phyloP scores from a whole-genome alignment of 1,284 basidiomycete genomes.

The Ustilago xerochloae region DNA sequence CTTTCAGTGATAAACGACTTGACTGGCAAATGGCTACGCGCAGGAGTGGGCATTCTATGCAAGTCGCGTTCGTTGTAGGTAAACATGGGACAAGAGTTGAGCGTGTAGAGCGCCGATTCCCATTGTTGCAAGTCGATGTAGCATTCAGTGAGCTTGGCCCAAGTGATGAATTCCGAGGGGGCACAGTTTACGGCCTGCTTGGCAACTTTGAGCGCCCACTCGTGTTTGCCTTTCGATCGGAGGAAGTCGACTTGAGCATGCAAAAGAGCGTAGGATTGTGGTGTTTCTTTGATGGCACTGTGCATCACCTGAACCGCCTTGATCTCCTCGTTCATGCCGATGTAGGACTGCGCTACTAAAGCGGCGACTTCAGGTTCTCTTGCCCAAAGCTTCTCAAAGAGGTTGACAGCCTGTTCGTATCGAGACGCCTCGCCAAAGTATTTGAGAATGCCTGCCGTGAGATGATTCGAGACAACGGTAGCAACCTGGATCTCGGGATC shows the following conservation, averaged over 20 bases:
- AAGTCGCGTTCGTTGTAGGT: constrained; percentile 96
- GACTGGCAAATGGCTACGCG: constrained; percentile 86
- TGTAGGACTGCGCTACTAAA: constrained; percentile 86
- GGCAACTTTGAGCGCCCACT: constrained; percentile 92
- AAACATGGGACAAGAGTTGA: constrained; percentile 99
- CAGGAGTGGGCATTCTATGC: constrained; percentile 85
- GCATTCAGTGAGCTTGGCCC: constrained; percentile 95
- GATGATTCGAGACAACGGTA: constrained; percentile 94
- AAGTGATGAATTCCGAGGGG: constrained; percentile 96
- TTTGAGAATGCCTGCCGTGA: constrained; percentile 93
- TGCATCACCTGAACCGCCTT: constrained; percentile 96
- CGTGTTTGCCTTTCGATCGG: constrained; percentile 76
- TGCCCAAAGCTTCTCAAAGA: constrained; percentile 89
- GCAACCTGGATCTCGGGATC: constrained; percentile 99
- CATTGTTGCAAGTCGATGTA: constrained; percentile 91
- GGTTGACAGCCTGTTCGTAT: constrained; percentile 85
- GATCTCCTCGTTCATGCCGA: constrained; percentile 97
- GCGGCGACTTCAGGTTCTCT: constrained; percentile 90
- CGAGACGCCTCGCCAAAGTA: constrained; percentile 94
- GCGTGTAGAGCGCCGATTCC: constrained; percentile 86
- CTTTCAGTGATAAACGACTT: constrained; percentile 84
- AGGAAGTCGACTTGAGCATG: constrained; percentile 95
- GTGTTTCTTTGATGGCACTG: constrained; percentile 82
- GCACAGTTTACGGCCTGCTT: constrained; percentile 94
- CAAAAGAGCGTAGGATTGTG: constrained; percentile 91